These are phyloP conservation scores for Spathaspora girioi DNA, from an alignment of 805 yeast genomes.

Conservation along the genomic window DNA sequence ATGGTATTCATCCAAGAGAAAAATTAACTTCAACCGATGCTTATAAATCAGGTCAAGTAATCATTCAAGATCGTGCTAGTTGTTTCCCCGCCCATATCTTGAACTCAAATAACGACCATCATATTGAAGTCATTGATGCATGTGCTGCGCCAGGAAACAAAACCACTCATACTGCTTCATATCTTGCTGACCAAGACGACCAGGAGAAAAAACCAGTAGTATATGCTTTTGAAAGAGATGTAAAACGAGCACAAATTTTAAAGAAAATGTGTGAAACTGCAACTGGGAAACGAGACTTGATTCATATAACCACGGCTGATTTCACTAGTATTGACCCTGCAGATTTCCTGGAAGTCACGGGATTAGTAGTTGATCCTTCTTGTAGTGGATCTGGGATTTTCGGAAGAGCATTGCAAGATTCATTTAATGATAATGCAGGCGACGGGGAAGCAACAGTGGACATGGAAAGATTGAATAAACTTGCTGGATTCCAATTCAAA, in stretches of 20 bases:
- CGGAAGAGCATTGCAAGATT: slow-evolving; percentile 72
- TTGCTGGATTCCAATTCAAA: slow-evolving; percentile 82
- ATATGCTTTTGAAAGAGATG: slow-evolving; percentile 86
- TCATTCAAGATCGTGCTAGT: slow-evolving; percentile 94
- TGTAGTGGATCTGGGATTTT: slow-evolving; percentile 98
- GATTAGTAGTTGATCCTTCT: slow-evolving; percentile 90
- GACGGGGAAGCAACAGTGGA: slow-evolving; percentile 49
- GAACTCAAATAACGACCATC: slow-evolving; percentile 37
- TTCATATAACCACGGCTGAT: slow-evolving; percentile 58
- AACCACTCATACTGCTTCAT: slow-evolving; percentile 86
- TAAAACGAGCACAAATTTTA: slow-evolving; percentile 63
- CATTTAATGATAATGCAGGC: slow-evolving; percentile 22
- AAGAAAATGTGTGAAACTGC: slow-evolving; percentile 79
- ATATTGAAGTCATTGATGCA: slow-evolving; percentile 75
- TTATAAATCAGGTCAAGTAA: slow-evolving; percentile 72
- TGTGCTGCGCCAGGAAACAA: slow-evolving; percentile 99
- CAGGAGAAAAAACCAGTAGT: slow-evolving; percentile 34
- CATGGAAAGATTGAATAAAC: slow-evolving; percentile 60
- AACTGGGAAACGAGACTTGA: slow-evolving; percentile 28
- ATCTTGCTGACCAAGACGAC: too few relatives aligned
- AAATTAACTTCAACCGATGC: slow-evolving; percentile 63
- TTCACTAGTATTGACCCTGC: slow-evolving; percentile 58
- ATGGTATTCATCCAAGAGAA: slow-evolving; percentile 78
- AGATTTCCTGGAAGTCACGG: slow-evolving; percentile 65
- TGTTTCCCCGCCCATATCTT: slow-evolving; percentile 92